Percentiles rank a stretch among this genome's conserved stretches.
phyloP scores from a whole-genome alignment of 2,329 filamentous ascomycete genomes.

The Sporothrix variecibatus region DNA sequence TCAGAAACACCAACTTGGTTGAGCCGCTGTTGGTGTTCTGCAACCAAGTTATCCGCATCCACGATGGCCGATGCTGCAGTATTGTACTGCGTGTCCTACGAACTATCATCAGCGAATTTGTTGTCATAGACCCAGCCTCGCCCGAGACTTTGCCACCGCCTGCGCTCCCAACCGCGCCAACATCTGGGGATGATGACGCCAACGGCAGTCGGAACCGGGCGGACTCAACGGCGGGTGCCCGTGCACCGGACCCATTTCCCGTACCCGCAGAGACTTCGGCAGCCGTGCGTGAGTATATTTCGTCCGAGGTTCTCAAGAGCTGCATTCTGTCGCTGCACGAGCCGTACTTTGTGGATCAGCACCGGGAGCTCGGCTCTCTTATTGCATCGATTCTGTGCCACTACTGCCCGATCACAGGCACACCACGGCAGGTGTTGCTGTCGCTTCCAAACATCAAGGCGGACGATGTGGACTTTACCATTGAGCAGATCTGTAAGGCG shows the following conservation, averaged over 20 bases:
- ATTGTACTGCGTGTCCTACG: conserved; percentile 86
- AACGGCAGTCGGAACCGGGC: not conserved
- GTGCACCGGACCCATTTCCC: conserved; percentile 39
- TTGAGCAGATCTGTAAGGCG: conserved; percentile 60
- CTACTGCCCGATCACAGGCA: conserved; percentile 69
- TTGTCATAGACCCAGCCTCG: conserved; percentile 27
- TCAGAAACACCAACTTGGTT: conserved; percentile 74
- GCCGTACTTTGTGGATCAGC: conserved; percentile 93
- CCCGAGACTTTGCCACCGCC: conserved; percentile 8
- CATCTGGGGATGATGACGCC: conserved; percentile 13
- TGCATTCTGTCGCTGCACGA: conserved; percentile 91
- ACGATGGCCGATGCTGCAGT: conserved; percentile 83
- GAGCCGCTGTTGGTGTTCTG: conserved; percentile 90
- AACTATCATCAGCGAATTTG: conserved; percentile 79
- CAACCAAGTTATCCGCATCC: conserved; percentile 85
- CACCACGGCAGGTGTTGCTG: conserved; percentile 74
- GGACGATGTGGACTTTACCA: conserved; percentile 65
- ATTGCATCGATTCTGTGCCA: conserved; percentile 83
- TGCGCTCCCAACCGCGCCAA: conserved; percentile 13
- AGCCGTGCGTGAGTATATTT: conserved; percentile 86
- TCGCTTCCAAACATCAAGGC: conserved; percentile 75
- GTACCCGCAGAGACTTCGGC: conserved; percentile 57
- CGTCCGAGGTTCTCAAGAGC: conserved; percentile 82
- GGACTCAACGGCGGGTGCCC: conserved; percentile 26
- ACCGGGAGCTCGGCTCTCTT: conserved; percentile 84